Evolutionary conservation across 1,284 basidiomycete species (phyloP), one percentile per base, ranked within the genome.

Genomic region (Peniophora sp.): DNA sequence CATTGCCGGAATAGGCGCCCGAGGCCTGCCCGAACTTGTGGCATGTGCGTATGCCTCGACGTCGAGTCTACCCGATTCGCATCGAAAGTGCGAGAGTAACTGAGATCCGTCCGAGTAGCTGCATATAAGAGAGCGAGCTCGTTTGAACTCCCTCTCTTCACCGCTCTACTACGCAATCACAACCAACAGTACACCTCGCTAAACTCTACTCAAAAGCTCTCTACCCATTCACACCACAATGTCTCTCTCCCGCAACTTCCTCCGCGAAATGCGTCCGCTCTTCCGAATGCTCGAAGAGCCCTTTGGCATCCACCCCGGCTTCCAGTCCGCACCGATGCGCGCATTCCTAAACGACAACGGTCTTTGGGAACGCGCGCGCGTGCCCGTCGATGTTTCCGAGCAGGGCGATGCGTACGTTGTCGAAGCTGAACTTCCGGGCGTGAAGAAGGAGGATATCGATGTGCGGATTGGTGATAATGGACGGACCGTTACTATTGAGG

Each of bases 401-500:
- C 75, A 83, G 52, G 78, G 74, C 2, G 73, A 79, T 63, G 71
- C 74, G 45, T 89, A 84, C 58, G 58, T 88, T 47, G 69, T 90
- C 43, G 82, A 88, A 60, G 86, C 86, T 1, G 88, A 90, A 61
- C 62, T 90, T 43, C 88, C 87, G 8, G 87, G 87, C 1, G 81
- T 89, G 19, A 83, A 81, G 66, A 89, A 83, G 69, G 87, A 89
- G 60, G 79, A 89, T 58, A 61, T 90, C 10, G 77, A 85, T 53
- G 75, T 90, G 47, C 74, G 78, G 16, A 72, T 89, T 54, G 83
- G 83, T 8, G 81, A 89, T 52, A 76, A 74, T 24, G 86, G 85
- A 2, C 73, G 78, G 52, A 85, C 78, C 55, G 63, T 89, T 53
- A 86, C 80, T 3, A 88, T 90, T 52, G 77, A 86, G 62, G 88